Evolutionary conservation across 495 filamentous ascomycete genomes (phyloP).

Genomic region (Glutinoglossum americanum): DNA sequence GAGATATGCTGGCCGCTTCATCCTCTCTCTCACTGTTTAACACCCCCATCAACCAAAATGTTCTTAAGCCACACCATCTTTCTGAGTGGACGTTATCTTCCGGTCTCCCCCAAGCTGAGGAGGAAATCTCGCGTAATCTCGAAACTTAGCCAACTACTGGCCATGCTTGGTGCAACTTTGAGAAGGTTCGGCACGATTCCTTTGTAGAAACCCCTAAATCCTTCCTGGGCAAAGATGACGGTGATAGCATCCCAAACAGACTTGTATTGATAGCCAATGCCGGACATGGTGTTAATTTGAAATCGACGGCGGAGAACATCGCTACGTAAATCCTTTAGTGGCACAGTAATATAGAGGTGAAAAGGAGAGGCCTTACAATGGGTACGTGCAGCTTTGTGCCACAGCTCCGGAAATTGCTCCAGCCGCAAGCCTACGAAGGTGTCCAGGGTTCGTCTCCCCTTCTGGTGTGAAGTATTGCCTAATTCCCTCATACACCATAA

Average conservation of each 20-base stretch:
- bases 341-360: neutral
- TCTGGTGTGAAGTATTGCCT: conserved; percentile 70
- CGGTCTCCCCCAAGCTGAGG: conserved; percentile 22
- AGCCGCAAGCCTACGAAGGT: conserved; percentile 62
- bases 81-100: neutral
- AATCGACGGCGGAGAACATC: conserved; percentile 91
- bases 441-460: conserved; percentile 63
- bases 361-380: conserved; percentile 44
- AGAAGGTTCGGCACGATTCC: conserved; percentile 83
- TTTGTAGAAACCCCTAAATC: conserved; percentile 62
- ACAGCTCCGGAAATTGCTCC: conserved; percentile 89
- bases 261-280: conserved; percentile 93
- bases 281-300: conserved; percentile 97
- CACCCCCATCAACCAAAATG: neutral
- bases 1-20: neutral
- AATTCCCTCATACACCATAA: conserved; percentile 89
- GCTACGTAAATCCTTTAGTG: conserved; percentile 21
- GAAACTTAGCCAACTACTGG: conserved; percentile 92
- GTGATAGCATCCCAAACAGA: conserved; percentile 64
- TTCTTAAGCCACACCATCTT: neutral
- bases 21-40: neutral
- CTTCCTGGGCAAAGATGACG: conserved; percentile 64
- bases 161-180: conserved; percentile 97
- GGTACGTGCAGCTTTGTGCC: conserved; percentile 94
- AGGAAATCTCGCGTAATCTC: conserved; percentile 80